phyloP scores from a whole-genome alignment of 305 asterid species.

The Solanum hybrid region DNA sequence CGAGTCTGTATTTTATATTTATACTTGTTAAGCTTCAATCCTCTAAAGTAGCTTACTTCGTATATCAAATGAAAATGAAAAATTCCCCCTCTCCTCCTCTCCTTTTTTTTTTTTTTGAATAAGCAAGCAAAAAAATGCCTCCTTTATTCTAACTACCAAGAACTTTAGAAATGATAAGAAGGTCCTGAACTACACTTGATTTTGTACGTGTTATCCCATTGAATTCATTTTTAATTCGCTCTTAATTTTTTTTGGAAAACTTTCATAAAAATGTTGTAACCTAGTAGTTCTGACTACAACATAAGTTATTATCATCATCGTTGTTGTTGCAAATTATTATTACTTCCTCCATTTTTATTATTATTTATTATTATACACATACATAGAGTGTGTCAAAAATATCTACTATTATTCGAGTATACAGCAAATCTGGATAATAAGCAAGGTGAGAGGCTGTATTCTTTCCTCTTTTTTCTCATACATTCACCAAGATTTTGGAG shows the following conservation, averaged over 20 bases:
- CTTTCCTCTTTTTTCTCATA: neutral
- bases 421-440: neutral
- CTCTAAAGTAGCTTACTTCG: neutral
- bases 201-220: neutral
- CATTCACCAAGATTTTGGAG: neutral
- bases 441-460: neutral
- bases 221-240: neutral
- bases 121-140: neutral
- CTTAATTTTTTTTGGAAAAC: neutral
- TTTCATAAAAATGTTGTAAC: neutral
- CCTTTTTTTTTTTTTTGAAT: neutral
- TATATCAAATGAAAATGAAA: neutral
- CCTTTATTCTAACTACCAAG: neutral
- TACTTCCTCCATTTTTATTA: neutral
- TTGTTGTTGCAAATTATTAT: neutral
- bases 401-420: neutral
- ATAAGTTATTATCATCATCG: neutral
- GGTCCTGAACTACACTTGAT: neutral
- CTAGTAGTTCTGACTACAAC: neutral
- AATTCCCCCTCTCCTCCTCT: neutral
- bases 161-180: neutral
- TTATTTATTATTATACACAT: neutral
- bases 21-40: neutral
- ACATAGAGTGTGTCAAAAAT: neutral
- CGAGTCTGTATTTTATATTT: neutral